phyloP scores from a whole-genome alignment of 1,284 basidiomycete genomes.

The Tranzscheliella williamsii region DNA sequence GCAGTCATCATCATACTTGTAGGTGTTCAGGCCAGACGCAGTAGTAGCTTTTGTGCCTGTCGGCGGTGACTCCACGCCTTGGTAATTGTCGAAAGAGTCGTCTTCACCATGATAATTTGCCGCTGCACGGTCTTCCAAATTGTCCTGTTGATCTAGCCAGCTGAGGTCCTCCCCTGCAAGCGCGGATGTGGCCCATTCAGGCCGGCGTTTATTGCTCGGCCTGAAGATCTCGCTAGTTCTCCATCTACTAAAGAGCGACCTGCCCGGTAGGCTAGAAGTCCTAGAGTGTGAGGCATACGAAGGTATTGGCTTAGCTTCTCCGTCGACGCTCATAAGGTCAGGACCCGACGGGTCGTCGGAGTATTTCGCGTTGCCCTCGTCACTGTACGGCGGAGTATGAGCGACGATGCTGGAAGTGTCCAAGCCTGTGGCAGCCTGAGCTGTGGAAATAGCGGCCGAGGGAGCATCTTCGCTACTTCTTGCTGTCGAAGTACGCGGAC shows the following conservation, averaged over 20 bases:
- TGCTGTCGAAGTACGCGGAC: neutral
- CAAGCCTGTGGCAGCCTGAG: no score
- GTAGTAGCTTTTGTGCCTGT: no score
- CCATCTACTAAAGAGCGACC: slow-evolving; percentile 27
- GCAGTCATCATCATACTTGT: no score
- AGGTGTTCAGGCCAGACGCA: no score
- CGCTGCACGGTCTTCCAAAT: neutral
- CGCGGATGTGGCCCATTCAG: slow-evolving; percentile 7
- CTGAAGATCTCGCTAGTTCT: slow-evolving; percentile 23
- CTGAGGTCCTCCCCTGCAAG: slow-evolving; percentile 16
- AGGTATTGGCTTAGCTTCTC: slow-evolving; percentile 1
- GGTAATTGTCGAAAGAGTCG: slow-evolving; percentile 9
- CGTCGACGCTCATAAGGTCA: slow-evolving; percentile 30
- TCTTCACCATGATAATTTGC: slow-evolving; percentile 10
- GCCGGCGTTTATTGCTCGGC: neutral
- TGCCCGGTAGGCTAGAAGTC: slow-evolving; percentile 1
- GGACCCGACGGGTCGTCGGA: slow-evolving; percentile 25
- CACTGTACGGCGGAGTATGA: neutral
- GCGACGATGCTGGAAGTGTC: no score
- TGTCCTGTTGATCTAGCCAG: slow-evolving; percentile 33
- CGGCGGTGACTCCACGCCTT: no score
- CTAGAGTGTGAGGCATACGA: neutral
- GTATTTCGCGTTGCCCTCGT: slow-evolving; percentile 6
- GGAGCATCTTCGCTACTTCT: neutral
- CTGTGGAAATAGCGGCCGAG: no score